Conservation (phyloP, 2,329 filamentous ascomycete genomes). For the Fulvia fulva region DNA sequence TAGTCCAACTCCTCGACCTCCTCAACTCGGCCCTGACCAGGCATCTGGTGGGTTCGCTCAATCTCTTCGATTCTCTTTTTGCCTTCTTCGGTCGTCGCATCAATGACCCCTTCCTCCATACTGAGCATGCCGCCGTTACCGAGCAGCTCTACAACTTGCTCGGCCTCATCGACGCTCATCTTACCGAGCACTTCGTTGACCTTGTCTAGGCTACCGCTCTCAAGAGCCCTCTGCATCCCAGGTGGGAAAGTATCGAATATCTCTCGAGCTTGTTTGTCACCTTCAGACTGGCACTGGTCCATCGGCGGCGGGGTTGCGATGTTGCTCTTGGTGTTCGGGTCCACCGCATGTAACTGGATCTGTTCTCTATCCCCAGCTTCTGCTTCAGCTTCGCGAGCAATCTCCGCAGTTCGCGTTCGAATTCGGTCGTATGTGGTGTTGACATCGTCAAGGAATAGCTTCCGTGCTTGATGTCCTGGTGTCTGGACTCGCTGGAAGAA, state of each 20-base stretch:
- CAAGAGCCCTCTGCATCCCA: constrained; percentile 75
- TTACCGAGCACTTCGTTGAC: constrained; percentile 83
- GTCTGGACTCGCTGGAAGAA: constrained; percentile 98
- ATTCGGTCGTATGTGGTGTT: constrained; percentile 83
- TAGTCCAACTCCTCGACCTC: constrained; percentile 40
- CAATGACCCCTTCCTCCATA: constrained; percentile 88
- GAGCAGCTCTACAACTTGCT: constrained; percentile 76
- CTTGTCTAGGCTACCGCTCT: constrained; percentile 83
- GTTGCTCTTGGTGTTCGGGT: constrained; percentile 79
- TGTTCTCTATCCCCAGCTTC: constrained; percentile 73
- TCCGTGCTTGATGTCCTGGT: constrained; percentile 81
- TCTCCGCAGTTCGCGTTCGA: constrained; percentile 68
- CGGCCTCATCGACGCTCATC: constrained; percentile 84
- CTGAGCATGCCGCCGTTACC: constrained; percentile 84
- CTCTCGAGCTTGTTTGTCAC: constrained; percentile 59
- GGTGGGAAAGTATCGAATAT: constrained; percentile 83
- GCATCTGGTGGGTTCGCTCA: constrained; percentile 71
- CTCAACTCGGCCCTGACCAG: constrained; percentile 55
- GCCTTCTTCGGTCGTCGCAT: constrained; percentile 59
- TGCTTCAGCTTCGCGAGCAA: constrained; percentile 57
- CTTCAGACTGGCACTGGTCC: constrained; percentile 60
- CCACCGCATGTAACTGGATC: constrained; percentile 92
- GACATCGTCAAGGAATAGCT: constrained; percentile 89
- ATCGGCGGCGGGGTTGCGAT: constrained; percentile 85
- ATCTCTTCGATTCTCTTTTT: constrained; percentile 36